Conservation (phyloP, 1,139 yeast genomes). For the Hanseniaspora uvarum region DNA sequence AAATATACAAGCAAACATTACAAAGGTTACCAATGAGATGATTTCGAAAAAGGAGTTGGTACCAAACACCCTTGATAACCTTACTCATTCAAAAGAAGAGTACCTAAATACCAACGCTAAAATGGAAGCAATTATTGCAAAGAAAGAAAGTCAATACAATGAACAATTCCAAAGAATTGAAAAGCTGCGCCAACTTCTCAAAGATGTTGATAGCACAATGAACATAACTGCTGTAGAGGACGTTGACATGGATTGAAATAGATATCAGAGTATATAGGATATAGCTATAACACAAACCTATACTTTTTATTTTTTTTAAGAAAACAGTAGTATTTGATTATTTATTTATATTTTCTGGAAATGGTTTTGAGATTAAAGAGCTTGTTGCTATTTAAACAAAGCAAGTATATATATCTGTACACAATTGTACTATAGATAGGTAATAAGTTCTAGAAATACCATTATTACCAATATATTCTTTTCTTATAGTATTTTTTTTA, state of each 20-base stretch:
- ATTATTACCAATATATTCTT: constrained; percentile 17
- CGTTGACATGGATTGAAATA: constrained; percentile 9
- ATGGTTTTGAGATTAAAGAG: constrained; percentile 8
- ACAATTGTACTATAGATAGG: constrained; percentile 13
- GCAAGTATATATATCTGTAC: constrained; percentile 8
- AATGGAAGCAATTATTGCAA: background rate
- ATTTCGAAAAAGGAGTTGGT: constrained; percentile 17
- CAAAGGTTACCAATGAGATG: background rate
- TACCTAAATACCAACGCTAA: background rate
- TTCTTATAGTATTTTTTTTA: constrained; percentile 7
- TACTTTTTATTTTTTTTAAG: too few relatives aligned
- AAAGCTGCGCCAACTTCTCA: constrained; percentile 6
- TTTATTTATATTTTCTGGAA: constrained; percentile 13
- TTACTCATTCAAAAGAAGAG: constrained; percentile 11
- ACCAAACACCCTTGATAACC: background rate
- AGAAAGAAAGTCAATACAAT: background rate
- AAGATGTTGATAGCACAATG: constrained; percentile 6
- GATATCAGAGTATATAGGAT: background rate
- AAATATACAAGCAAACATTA: constrained; percentile 1
- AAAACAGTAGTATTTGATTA: background rate
- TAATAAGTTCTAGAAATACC: constrained; percentile 18
- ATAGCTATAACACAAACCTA: too few relatives aligned
- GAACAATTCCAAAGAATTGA: background rate
- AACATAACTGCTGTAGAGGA: background rate
- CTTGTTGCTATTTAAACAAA: constrained; percentile 16